Base-by-base conservation (phyloP, 2,329 filamentous ascomycete genomes). In the Hypomyces rosellus region DNA sequence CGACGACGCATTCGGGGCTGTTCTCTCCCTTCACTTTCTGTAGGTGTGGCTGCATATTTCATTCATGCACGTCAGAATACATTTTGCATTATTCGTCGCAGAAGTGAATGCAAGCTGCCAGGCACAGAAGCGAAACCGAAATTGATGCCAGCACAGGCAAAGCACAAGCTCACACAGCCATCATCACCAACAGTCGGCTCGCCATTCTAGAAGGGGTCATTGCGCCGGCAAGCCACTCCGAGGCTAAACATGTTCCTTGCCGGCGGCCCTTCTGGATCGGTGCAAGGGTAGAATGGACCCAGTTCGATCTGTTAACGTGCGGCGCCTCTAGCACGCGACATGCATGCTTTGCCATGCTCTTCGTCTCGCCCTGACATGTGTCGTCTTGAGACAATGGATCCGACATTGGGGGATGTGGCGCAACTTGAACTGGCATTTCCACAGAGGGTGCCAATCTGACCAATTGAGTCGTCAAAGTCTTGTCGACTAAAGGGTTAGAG, bases 251-350 rank as follows among this genome's bases (percentile, higher is more conserved):
- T 7, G 25, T 30, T 30, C 25, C 25, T 30, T 25, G 16, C 25
- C 16, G 12, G 39, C 15, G 39, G 39, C 16, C 16, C 39, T 22
- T 25, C 49, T 51, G 13, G 49, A 51, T 51, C 49, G 49, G 49
- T 39, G 16, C 45, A 48, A 37, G 45, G 14, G 43, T 12, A 30
- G 9, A 30, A 30, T 30, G 25, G 25, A 11, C 38, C 43, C 44
- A 5, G 15, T 42, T 42, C 45, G 49, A 51, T 51, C 49, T 41
- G 14, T 45, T 36, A 20, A 48, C 46, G 41, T 20, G 36, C 45
- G 40, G 42, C 37, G 8, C 45, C 25, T 30, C 38, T 37, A 47
- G 43, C 49, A 48, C 40, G 45, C 45, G 49, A 48, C 45, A 42
- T 42, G 45, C 45, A 39, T 45, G 20, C 25, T 30, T 6, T 30